Base-by-base conservation (phyloP, 2,329 filamentous ascomycete species). In the Metarhizium guizhouense region DNA sequence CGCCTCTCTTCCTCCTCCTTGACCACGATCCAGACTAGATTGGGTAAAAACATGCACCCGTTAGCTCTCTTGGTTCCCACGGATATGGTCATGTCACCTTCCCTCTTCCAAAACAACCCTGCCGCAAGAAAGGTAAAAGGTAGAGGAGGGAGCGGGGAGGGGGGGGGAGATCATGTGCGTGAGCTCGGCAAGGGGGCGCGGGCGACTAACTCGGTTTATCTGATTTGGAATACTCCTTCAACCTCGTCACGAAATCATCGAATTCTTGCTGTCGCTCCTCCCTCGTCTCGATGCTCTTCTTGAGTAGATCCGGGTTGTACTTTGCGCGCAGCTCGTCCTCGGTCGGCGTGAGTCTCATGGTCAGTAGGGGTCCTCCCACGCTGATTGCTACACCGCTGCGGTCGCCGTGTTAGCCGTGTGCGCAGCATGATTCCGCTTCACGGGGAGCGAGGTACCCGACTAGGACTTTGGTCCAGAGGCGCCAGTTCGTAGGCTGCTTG, bases 281-380 rank as follows among this genome's bases (percentile, higher is more conserved):
- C 18, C 90, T 82, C 57, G 85, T 82, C 70, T 92, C 91, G n/a
- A 95, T 75, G 59, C 88, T 91, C 66, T 88, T 83, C 70, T 89
- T 88, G 68, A 94, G 88, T n/a, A 99, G 81, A 38, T 97, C 94
- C 0, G 93, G 93, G 71, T 93, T 97, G 76, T 97, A 97, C 72
- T 81, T 84, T 75, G 90, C 79, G 77, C 95, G 91, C 47, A 99
- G 80, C 74, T 97, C 91, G 72, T 96, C 94, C 64, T 96, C 91
- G 13, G 88, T 87, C 2, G 94, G 94, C 49, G 82, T 82, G 50
- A 95, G 75, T 70, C 85, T 95, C 73, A 86, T 82, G 47, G 93
- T 87, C 54, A 97, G 75, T 16, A 87, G 86, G 29, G 94, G 94
- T 3, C 94, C 94, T 53, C 94, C 94, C 57, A 96, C 79, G 65